These are phyloP conservation scores for Pichia kluyveri DNA, from an alignment of 805 yeast species.

Conservation along the genomic window DNA sequence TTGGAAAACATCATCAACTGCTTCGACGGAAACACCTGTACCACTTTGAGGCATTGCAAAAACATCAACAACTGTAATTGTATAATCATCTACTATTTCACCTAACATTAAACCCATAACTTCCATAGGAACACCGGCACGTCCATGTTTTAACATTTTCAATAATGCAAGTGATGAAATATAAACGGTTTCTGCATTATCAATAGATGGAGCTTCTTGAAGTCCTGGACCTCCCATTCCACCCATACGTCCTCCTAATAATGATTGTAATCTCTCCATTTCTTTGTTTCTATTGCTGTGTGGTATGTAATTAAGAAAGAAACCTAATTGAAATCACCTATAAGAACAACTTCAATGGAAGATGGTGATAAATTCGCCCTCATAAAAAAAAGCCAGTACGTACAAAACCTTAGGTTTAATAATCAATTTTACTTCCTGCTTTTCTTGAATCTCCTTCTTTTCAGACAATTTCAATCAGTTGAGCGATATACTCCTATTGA, in stretches of 20 bases:
- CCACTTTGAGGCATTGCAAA: constrained; percentile 98
- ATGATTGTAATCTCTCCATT: constrained; percentile 27
- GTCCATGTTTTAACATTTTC: constrained; percentile 95
- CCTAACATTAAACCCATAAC: constrained; percentile 98
- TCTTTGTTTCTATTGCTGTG: neutral
- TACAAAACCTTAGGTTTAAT: too few species aligned
- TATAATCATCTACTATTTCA: constrained; percentile 93
- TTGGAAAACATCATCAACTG: constrained; percentile 98
- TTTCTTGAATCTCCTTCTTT: too few species aligned
- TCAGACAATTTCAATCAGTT: constrained; percentile 13
- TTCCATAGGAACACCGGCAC: constrained; percentile 78
- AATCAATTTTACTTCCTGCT: too few species aligned
- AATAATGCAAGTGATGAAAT: constrained; percentile 90
- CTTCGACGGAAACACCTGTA: constrained; percentile 98
- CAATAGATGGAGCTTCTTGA: constrained; percentile 73
- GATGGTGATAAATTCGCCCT: too few species aligned
- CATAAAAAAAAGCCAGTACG: too few species aligned
- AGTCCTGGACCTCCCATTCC: constrained; percentile 20
- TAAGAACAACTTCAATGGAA: too few species aligned
- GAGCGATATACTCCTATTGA: constrained; percentile 30
- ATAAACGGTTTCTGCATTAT: constrained; percentile 92
- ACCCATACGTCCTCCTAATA: constrained; percentile 26
- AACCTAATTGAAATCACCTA: too few species aligned
- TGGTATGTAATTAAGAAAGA: neutral
- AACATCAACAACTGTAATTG: constrained; percentile 94